A percentile compares a stretch with the other conserved stretches of the same genome.
phyloP scores from a whole-genome alignment of 1,139 yeast genomes.

The Scheffersomyces quercinus region DNA sequence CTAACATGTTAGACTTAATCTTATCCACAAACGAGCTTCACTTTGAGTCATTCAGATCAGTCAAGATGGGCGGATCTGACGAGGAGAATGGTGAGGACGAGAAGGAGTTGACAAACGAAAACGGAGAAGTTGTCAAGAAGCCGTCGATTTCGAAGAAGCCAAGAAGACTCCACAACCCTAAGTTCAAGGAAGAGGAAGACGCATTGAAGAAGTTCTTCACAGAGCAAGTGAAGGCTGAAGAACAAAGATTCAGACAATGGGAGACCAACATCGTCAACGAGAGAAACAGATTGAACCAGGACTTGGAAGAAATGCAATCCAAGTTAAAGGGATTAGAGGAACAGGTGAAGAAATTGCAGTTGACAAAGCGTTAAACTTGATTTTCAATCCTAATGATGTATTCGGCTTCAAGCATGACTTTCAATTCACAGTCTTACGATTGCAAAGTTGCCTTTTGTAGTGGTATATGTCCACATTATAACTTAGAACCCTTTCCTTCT shows the following conservation, averaged over 20 bases:
- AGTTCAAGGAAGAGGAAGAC: conserved; percentile 94
- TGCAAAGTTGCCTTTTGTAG: too few species aligned
- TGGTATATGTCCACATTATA: too few species aligned
- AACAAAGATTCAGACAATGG: conserved; percentile 97
- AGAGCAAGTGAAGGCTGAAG: conserved; percentile 97
- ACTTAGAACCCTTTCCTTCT: too few species aligned
- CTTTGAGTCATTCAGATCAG: conserved; percentile 83
- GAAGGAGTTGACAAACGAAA: conserved; percentile 30
- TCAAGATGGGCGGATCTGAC: conserved; percentile 69
- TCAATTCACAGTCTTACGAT: too few species aligned
- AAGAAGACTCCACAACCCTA: conserved; percentile 74
- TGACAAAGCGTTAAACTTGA: conserved; percentile 36
- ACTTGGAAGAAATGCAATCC: conserved; percentile 82
- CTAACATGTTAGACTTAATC: conserved; percentile 89
- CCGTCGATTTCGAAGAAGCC: conserved; percentile 41
- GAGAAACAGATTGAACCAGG: conserved; percentile 90
- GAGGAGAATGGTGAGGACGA: conserved; percentile 23
- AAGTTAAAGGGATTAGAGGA: conserved; percentile 73
- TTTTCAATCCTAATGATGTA: too few species aligned
- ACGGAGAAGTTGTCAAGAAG: conserved; percentile 37
- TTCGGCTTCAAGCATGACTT: too few species aligned
- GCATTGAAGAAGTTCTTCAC: conserved; percentile 92
- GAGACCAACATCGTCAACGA: conserved; percentile 93
- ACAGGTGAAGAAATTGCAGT: conserved; percentile 67
- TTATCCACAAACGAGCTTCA: conserved; percentile 89